Evolutionary conservation across 805 yeast species (phyloP), one percentile per base, ranked within the genome.

Genomic region (Zygotorulaspora danielsina): DNA sequence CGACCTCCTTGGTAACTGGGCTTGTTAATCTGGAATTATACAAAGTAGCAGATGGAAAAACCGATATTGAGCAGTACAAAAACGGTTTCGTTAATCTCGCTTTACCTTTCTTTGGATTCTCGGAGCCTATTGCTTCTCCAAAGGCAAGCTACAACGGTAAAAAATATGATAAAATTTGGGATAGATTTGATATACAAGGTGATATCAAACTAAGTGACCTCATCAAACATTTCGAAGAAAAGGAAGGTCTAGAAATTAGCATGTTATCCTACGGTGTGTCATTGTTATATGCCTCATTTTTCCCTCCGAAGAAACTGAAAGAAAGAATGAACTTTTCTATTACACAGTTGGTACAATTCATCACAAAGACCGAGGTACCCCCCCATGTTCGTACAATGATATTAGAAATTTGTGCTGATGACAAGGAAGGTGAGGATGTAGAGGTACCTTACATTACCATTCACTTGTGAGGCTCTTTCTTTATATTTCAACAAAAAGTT

Each of bases 1-100:
- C 99, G 1, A 93, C 99, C n/a, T 95, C 97, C 7, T 70, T 89
- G 51, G 98, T 93, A 16, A 86, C 98, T 5, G 99, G 99, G 34
- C 72, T 93, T 55, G 94, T 88, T 17, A 85, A 94, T 55, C 69
- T 93, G 50, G 99, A 93, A 66, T 71, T 90, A 42, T 84, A 85
- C 71, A 93, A 93, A 70, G 90, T 93, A 48, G 85, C 79, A 32
- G 94, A 82, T 55, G 75, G 75, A 11, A 78, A 81, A 57, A 74
- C 71, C 26, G 79, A 81, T 50, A 74, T 90, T 51, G 97, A 89
- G 61, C 79, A 81, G 49, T 89, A 80, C 67, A 89, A 86, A 69
- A 90, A 93, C 62, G 97, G 98, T 3, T 89, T 88, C 55, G 75
- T 87, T 46, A 87, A 87, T 61, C 70, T 93, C 65, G 96, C 96